Base-by-base conservation (phyloP, 805 yeast species). In the Pichia rugopelliculosa region DNA sequence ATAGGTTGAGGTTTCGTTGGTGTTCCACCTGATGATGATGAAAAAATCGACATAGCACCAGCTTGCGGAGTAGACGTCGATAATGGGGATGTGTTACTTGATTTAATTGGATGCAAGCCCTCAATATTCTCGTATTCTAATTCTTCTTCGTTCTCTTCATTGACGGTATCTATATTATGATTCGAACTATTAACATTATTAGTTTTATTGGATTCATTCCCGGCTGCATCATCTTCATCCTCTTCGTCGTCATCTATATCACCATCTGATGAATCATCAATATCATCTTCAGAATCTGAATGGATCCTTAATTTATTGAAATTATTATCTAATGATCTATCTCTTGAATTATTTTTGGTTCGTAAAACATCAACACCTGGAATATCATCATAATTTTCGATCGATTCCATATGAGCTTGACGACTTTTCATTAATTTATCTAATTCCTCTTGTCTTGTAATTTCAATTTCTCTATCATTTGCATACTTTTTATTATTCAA, bases 1-100 rank as follows among this genome's bases (percentile, higher is more conserved):
- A 84, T 64, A 1, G 93, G 93, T 47, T 82, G 88, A 60, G 55
- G 64, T 60, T 57, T 43, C 6, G 62, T 55, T 11, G 57, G 64
- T 6, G 52, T 52, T 27, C 66, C 63, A 21, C 57, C 61, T 12
- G 42, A 44, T 1, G 69, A 64, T 1, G 60, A 47, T 0, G 69
- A 64, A 8, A 59, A 59, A 3, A 51, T 39, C 1, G 67, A 60
- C 2, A 51, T 43, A 6, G 40, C 33, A 23, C 41, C 46, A 4
- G 43, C 23, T 17, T 18, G 18, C 2, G 15, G 34, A 36, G 24
- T 9, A 6, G 38, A 21, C 15, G 12, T 36, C 21, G n/a, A 20
- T 21, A 22, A 3, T 36, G 25, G 21, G 21, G 11, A 12, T 2
- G 25, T 23, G 11, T 36, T 17, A 22, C 27, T 42, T 3, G 45